phyloP scores from a whole-genome alignment of 371 early-diverging fungal genomes.

The Thermomucor indicae-seudaticae region DNA sequence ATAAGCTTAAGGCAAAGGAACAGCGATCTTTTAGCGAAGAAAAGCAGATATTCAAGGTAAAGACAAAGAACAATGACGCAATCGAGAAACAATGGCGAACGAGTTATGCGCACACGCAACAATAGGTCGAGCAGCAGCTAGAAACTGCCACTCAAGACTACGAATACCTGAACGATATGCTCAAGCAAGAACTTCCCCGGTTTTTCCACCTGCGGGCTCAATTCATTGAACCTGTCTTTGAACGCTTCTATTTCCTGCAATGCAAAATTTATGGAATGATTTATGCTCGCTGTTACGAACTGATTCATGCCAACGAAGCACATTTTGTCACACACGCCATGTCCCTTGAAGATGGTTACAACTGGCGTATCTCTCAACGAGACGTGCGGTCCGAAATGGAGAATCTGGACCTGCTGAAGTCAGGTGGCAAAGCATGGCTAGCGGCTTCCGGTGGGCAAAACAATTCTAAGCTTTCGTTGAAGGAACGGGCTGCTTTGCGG shows the following conservation, averaged over 20 bases:
- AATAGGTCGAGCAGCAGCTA: conserved; percentile 57
- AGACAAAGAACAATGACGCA: no score
- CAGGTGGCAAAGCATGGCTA: conserved; percentile 45
- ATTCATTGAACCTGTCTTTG: conserved; percentile 75
- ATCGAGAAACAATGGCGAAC: no score
- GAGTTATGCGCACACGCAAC: no score
- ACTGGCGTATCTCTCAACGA: conserved; percentile 24
- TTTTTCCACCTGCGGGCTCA: conserved; percentile 54
- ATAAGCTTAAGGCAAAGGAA: conserved; percentile 62
- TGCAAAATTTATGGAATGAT: conserved; percentile 57
- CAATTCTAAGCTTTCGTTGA: conserved; percentile 28
- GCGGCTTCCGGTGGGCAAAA: conserved; percentile 29
- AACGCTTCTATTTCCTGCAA: conserved; percentile 67
- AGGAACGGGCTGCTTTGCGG: conserved; percentile 36
- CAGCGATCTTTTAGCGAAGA: conserved; percentile 69
- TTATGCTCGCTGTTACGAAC: conserved; percentile 48
- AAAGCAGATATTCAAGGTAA: conserved; percentile 61
- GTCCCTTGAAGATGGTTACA: conserved; percentile 28
- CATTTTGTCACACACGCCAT: conserved; percentile 35
- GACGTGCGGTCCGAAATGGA: conserved; percentile 32
- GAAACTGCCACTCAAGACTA: conserved; percentile 76
- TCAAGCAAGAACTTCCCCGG: conserved; percentile 66
- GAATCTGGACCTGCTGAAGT: conserved; percentile 31
- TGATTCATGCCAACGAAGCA: conserved; percentile 34
- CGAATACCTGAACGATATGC: conserved; percentile 60